Evolutionary conservation across 1,139 yeast species (phyloP), one percentile per base, ranked within the genome.

Genomic region (Candida sanyaensis): DNA sequence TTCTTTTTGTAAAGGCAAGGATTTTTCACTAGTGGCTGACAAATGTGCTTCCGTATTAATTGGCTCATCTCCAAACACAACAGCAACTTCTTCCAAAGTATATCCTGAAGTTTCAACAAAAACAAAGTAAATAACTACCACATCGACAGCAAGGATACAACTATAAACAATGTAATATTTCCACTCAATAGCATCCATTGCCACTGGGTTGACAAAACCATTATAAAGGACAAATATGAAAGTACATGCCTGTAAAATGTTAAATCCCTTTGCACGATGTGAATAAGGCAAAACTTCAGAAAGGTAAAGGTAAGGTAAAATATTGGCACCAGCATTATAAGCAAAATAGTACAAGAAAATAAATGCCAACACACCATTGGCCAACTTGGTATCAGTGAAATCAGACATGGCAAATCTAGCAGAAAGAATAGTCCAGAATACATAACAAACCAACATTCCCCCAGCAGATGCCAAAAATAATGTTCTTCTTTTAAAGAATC

Each of bases 131-230:
- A 73, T 75, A 30, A 73, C 61, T 9, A 60, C 49, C 17, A 71
- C 54, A 53, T 75, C 78, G 40, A 69, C 72, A 1, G 63, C 69
- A 41, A 75, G 57, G 36, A 69, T 56, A 60, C 75, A 68, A 54
- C 77, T 65, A 62, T 62, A 81, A 8, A 82, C 83, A 54, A 81
- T 79, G 61, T 82, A 82, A 66, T 80, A 82, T 58, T 77, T 80
- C 84, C 85, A 81, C 37, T 69, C 71, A 53, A 82, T 77, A 31
- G 77, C 77, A 50, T 74, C 81, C 81, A 82, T 75, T 29, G 85
- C 87, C 57, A 82, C 72, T 5, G 86, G 80, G 57, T 80, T 80
- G 46, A 80, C 83, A 58, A 75, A 81, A 38, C 80, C 66, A 49
- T 65, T 65, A 50, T 57, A 64, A 44, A 63, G 46, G 37, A 57